Conservation (phyloP, 306 rosid genomes). For the Clitoria ternatea region DNA sequence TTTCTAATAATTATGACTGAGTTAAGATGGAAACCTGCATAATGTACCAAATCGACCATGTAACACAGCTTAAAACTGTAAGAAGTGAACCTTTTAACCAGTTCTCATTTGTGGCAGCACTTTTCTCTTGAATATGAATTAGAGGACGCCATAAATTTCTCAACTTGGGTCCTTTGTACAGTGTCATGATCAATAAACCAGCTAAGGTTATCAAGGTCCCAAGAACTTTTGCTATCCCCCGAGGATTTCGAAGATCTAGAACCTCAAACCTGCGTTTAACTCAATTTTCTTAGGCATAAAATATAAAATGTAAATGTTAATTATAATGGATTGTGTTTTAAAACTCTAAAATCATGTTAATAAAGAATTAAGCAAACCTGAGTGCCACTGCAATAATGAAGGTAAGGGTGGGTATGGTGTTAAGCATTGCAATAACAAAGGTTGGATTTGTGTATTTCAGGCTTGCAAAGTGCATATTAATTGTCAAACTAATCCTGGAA, state of each 20-base stretch:
- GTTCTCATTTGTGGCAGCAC: slow-evolving; percentile 34
- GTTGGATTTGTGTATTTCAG: slow-evolving; percentile 75
- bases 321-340: background rate
- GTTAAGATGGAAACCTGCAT: slow-evolving; percentile 62
- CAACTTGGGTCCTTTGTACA: slow-evolving; percentile 56
- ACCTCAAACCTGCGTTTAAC: slow-evolving; percentile 42
- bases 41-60: slow-evolving; percentile 72
- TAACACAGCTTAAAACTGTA: slow-evolving; percentile 54
- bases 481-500: slow-evolving; percentile 58
- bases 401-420: slow-evolving; percentile 69
- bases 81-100: slow-evolving; percentile 85
- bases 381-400: slow-evolving; percentile 60
- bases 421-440: slow-evolving; percentile 57
- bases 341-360: background rate
- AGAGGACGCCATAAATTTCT: slow-evolving; percentile 54
- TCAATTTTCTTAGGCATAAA: background rate
- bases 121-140: slow-evolving; percentile 39
- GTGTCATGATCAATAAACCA: slow-evolving; percentile 77
- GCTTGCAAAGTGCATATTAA: slow-evolving; percentile 76
- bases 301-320: background rate
- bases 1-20: background rate
- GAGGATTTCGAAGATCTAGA: slow-evolving; percentile 43
- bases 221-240: slow-evolving; percentile 60
- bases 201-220: slow-evolving; percentile 65
- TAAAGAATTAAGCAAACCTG: slow-evolving; percentile 35